Base-by-base conservation (phyloP, 2,329 filamentous ascomycete genomes). In the Mycocentrospora acerina region DNA sequence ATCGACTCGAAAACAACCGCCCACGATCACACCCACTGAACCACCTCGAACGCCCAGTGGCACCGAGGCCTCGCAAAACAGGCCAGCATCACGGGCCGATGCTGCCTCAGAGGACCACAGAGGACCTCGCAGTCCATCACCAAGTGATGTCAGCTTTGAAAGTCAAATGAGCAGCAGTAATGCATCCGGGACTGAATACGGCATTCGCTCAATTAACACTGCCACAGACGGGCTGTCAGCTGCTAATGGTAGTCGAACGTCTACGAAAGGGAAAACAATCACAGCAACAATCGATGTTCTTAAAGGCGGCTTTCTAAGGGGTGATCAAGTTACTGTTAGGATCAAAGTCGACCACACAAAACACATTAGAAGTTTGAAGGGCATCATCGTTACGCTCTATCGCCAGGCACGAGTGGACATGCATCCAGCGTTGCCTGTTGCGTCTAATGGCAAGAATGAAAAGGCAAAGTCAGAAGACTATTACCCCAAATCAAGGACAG, bases 331-430 rank as follows among this genome's bases (percentile, higher is more conserved):
- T 29, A 83, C 88, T 0, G 78, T 97, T 37, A 85, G 81, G 55
- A 83, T 97, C 35, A 82, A 79, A 1, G 83, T 98, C 43, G 85
- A 89, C 48, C 93, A 97, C 63, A 91, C 86, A 43, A 95, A 94
- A 66, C 80, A 83, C 41, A 81, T 97, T 59, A 89, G 91, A 71
- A 97, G 90, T 62, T 78, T 95, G 70, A 87, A 91, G 53, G 91
- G 93, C 7, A 86, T 97, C 32, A 93, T 97, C 44, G 82, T 95
- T 30, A 97, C 93, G 2, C 73, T 98, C 7, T 96, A 94, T 64
- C 82, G 93, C 29, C 88, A 95, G 66, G 90, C 90, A 16, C 83
- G 89, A 43, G 91, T 97, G 30, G 91, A 98, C 62, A 86, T 90
- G 57, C 79, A 83, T 56, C 82, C 81, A 15, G 74, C 78, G 7